Evolutionary conservation across 2,329 filamentous ascomycete species (phyloP), one percentile per base, ranked within the genome.

Genomic region (Colletotrichum magnum): DNA sequence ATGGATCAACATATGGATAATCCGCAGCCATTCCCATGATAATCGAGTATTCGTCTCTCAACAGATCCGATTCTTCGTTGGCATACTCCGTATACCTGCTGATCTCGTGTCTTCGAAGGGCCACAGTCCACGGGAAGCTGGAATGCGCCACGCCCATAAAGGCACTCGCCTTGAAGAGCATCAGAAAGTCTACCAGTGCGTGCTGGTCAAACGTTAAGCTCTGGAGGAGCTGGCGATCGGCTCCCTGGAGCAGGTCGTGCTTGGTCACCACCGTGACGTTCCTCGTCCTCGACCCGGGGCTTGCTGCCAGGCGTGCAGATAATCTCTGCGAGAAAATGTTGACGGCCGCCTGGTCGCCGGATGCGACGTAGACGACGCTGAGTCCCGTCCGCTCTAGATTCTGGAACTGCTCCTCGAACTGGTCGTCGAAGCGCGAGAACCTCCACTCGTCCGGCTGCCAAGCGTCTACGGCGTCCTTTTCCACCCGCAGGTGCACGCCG

Each of bases 61-160:
- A 53, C 16, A 79, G 58, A 45, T 79, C 76, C 2, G 76, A 78
- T 0, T 76, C 77, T 39, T 76, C 69, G 36, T 79, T 79, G 9
- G 70, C 75, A 9, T 74, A 75, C 1, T 45, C 59, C 3, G 63
- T 2, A 47, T 77, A 78, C 6, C 39, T 65, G 73, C 77, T 79
- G 12, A 78, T 51, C 72, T 79, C 77, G 50, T 79, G 77, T 47
- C 77, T 73, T 39, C 77, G 75, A 59, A 79, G 68, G 1, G 77
- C 77, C 13, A 79, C 72, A 5, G 72, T 78, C 77, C 77, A 79
- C 6, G 77, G 75, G 51, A 78, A 79, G 52, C 77, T 79, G 1
- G 77, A 78, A 61, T 75, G 74, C 12, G 76, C 76, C 1, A 79
- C 77, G 15, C 77, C 77, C 76, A 79, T 78, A 41, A 79, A 79